Evolutionary conservation across 345 rosid genomes (phyloP), one percentile per base, ranked within the genome.

Genomic region (Erysimum cheiranthoides): DNA sequence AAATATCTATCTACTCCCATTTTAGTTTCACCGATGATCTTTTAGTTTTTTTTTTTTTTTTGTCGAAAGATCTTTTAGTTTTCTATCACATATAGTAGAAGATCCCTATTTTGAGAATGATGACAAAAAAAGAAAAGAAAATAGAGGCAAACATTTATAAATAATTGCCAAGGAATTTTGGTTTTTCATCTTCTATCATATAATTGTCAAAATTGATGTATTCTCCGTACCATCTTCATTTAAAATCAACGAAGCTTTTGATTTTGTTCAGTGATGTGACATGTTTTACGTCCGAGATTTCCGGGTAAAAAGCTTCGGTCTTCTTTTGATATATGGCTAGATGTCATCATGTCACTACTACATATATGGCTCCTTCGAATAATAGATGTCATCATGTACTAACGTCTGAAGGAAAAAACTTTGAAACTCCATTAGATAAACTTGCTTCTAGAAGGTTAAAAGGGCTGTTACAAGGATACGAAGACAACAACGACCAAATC

Each of bases 1-100:
- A 62, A 32, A 69, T 69, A 69, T 52, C 70, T 69, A 69, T 52
- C 70, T 21, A 21, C 65, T 53, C 58, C 67, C 46, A 43, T 69
- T 69, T 52, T 70, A 70, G 63, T 25, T 34, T 58, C 66, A 45
- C n/a, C 11, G 3, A 18, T 70, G 13, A 32, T 32, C 34, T 70
- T n/a, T n/a, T n/a, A n/a, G n/a, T n/a, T n/a, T n/a, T n/a, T n/a
- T n/a, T n/a, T n/a, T n/a, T n/a, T n/a, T n/a, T n/a, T n/a, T n/a
- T n/a, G n/a, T n/a, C n/a, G n/a, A n/a, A n/a, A n/a, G n/a, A n/a
- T n/a, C n/a, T n/a, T n/a, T n/a, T 70, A 57, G 40, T 39, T 57
- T 57, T 25, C 13, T 43, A 28, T 57, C 27, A 57, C 42, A 56
- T 68, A 31, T 16, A 17, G 64, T 57, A 31, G 21, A 5, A 42